Base-by-base conservation (phyloP, 2,329 filamentous ascomycete species). In the Beauveria bassiana region DNA sequence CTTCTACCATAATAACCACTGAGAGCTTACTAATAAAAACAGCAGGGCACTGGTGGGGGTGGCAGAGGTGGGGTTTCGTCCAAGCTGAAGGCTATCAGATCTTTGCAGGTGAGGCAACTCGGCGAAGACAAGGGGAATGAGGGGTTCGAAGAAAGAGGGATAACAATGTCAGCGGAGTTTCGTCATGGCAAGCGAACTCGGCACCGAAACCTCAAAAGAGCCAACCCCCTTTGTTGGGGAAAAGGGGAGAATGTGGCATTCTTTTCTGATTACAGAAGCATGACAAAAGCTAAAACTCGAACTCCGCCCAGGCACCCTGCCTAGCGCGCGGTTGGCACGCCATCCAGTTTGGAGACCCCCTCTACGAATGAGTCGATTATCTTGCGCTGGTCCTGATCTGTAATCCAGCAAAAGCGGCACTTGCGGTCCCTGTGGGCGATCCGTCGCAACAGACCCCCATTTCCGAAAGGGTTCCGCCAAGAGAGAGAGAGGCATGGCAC, bases 291-390 rank as follows among this genome's bases (percentile, higher is more conserved):
- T 38, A n/a, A 14, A 38, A 20, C 10, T 9, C 8, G 2, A 34
- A 38, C 38, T 40, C 38, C 26, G 38, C 40, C 22, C 58, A 9
- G n/a, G 20, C 24, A 18, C 34, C 18, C 38, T n/a, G 26, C 18
- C 46, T 50, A 40, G 24, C 53, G 58, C 58, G 58, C 56, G 56
- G 26, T 20, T 28, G 40, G 58, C 58, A 60, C 58, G 58, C 46
- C 24, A 47, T 60, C 9, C 12, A 34, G 31, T 58, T 16, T 38
- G 12, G 34, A 38, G 49, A n/a, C 49, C 28, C 1, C 31, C 7
- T 50, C 20, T 18, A 12, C 12, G 6, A n/a, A 24, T 28, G 47
- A 50, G 26, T 28, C 12, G n/a, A 20, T 16, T 47, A 3, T 47
- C 34, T 46, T 47, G 22, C 45, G 45, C 45, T 24, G 14, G 31